Evolutionary conservation across 1,284 basidiomycete genomes (phyloP).

Genomic region (Trichosporon coremiiforme): DNA sequence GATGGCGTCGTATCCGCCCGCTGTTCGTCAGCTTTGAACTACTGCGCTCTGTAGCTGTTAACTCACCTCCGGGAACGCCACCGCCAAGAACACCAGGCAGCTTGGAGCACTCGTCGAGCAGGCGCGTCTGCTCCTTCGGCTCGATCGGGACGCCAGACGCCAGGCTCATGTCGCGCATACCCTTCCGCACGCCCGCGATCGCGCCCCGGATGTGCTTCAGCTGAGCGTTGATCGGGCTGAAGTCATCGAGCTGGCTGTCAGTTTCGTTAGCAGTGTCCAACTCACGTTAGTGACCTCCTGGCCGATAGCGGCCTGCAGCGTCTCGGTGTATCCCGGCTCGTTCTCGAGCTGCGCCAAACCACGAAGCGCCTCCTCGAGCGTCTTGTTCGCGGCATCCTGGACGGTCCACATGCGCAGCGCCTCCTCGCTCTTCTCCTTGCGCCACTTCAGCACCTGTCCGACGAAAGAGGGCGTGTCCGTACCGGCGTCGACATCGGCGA

Average conservation of each 20-base stretch:
- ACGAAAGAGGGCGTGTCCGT: constrained; percentile 91
- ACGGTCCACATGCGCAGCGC: constrained; percentile 71
- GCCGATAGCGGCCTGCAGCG: constrained; percentile 29
- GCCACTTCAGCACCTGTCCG: constrained; percentile 84
- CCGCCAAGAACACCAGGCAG: constrained; percentile 86
- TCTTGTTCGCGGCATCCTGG: constrained; percentile 60
- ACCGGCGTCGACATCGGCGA: constrained; percentile 91
- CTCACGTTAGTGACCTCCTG: constrained; percentile 39
- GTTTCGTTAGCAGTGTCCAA: not conserved
- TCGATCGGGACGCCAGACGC: constrained; percentile 84
- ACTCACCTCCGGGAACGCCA: constrained; percentile 85
- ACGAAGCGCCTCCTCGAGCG: constrained; percentile 42
- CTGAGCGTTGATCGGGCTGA: constrained; percentile 13
- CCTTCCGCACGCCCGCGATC: constrained; percentile 68
- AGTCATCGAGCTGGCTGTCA: not conserved
- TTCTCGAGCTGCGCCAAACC: constrained; percentile 45
- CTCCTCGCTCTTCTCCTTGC: constrained; percentile 64
- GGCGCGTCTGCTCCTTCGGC: constrained; percentile 79
- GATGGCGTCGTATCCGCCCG: constrained; percentile 95
- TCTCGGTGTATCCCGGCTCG: constrained; percentile 43
- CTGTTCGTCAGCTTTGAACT: constrained; percentile 56
- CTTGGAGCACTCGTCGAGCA: constrained; percentile 78
- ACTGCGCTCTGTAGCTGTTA: not conserved
- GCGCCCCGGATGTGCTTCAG: constrained; percentile 23
- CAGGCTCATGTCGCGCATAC: constrained; percentile 87